Percentiles rank a stretch among this genome's conserved stretches.
Evolutionary conservation across 2,329 filamentous ascomycete species (phyloP).

Genomic region (Colletotrichum falcatum): DNA sequence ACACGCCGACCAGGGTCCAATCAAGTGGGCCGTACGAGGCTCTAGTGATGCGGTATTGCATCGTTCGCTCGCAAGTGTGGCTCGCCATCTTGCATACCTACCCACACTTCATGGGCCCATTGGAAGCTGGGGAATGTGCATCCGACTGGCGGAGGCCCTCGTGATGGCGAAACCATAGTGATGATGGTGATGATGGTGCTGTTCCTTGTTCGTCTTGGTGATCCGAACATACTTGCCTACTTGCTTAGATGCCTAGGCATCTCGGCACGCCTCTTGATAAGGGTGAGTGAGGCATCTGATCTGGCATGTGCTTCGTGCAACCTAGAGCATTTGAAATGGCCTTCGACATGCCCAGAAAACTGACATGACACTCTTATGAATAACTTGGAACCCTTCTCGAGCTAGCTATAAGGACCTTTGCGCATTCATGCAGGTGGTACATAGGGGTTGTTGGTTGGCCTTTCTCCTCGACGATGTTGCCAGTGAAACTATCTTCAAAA

Average conservation of each 20-base stretch:
- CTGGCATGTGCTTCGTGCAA: background rate
- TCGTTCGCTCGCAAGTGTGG: slow-evolving; percentile 37
- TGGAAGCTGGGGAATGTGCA: background rate
- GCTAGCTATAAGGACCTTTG: background rate
- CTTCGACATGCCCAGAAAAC: background rate
- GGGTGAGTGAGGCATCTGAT: background rate
- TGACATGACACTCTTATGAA: background rate
- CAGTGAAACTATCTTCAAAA: background rate
- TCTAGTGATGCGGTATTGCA: slow-evolving; percentile 39
- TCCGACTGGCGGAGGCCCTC: slow-evolving; percentile 16
- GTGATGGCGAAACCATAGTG: slow-evolving; percentile 21
- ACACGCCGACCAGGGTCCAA: slow-evolving; percentile 28
- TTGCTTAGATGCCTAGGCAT: background rate
- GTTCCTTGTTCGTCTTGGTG: slow-evolving; percentile 5
- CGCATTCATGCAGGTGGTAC: background rate
- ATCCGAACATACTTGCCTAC: background rate
- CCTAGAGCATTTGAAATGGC: background rate
- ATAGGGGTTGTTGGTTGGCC: too few species aligned
- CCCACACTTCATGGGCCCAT: background rate
- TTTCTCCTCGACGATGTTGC: background rate
- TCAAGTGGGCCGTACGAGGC: slow-evolving; percentile 27
- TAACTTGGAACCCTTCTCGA: background rate
- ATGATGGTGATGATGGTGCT: background rate
- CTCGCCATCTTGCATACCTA: slow-evolving; percentile 10
- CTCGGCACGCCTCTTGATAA: background rate